A percentile compares a stretch with the other conserved stretches of the same genome.
Conservation (phyloP, 495 filamentous ascomycete species). For the Penicillium riverlandense region DNA sequence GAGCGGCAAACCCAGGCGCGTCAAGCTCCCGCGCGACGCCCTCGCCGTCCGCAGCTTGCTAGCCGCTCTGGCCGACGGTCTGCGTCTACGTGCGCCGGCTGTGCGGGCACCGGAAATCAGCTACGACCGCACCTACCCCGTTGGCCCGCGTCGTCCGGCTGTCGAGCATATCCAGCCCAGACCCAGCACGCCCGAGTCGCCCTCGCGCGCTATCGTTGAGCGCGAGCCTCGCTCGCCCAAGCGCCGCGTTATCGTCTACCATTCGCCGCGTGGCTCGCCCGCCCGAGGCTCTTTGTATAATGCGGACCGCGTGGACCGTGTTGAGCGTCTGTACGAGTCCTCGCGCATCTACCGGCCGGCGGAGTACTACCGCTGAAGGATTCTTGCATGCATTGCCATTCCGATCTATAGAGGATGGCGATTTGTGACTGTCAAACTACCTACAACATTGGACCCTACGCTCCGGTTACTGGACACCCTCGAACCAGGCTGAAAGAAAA, state of each 20-base stretch:
- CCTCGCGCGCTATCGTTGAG: conserved; percentile 29
- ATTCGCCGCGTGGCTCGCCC: conserved; percentile 22
- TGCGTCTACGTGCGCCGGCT: conserved; percentile 23
- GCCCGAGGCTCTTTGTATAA: conserved; percentile 39
- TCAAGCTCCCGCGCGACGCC: conserved; percentile 42
- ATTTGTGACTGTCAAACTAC: too few species aligned
- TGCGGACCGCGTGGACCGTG: conserved; percentile 28
- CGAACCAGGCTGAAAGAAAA: too few species aligned
- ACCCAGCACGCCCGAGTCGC: conserved; percentile 7
- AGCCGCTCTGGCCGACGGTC: conserved; percentile 39
- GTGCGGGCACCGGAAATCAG: conserved; percentile 21
- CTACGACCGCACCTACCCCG: conserved; percentile 36
- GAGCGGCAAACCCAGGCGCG: conserved; percentile 30
- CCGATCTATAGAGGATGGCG: not conserved
- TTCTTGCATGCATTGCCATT: not conserved
- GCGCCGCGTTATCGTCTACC: conserved; percentile 32
- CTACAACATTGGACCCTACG: too few species aligned
- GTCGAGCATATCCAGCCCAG: conserved; percentile 11
- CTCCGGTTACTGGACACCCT: too few species aligned
- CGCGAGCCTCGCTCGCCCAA: conserved; percentile 22
- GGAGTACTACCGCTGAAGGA: conserved; percentile 27
- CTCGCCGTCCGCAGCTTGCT: conserved; percentile 35
- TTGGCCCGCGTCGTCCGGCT: conserved; percentile 24
- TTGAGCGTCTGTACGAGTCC: conserved; percentile 26
- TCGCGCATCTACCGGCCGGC: conserved; percentile 21